Evolutionary conservation across 1,284 basidiomycete genomes (phyloP).

Genomic region (Trichosporon sp.): DNA sequence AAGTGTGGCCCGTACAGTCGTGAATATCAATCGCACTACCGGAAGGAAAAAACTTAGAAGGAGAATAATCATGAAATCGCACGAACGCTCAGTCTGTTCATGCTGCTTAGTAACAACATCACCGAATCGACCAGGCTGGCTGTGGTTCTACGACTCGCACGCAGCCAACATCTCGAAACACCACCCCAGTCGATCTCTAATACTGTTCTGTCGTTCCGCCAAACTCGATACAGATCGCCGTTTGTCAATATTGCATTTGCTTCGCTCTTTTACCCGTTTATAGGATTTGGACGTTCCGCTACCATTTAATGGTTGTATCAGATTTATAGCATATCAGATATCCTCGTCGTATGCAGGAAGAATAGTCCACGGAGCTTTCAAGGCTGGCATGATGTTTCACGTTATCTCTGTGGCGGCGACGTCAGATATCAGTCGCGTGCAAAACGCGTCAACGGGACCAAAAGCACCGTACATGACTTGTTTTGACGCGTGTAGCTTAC

Average conservation of each 20-base stretch:
- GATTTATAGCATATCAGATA: background rate
- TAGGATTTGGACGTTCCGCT: background rate
- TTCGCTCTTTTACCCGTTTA: background rate
- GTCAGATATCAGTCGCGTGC: constrained; percentile 1
- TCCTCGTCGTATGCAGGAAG: background rate
- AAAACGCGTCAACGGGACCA: background rate
- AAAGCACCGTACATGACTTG: background rate
- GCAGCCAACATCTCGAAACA: background rate
- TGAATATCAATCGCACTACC: background rate
- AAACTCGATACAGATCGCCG: background rate
- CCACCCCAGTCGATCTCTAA: background rate
- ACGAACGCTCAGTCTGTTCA: background rate
- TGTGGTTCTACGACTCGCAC: background rate
- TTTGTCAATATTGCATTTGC: background rate
- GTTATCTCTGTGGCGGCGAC: background rate
- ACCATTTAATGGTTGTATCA: background rate
- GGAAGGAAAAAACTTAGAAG: background rate
- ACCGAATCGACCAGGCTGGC: too few relatives aligned
- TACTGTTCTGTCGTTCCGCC: background rate
- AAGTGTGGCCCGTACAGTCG: background rate
- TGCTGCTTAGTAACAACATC: background rate
- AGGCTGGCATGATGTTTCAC: background rate
- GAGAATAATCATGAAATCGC: background rate
- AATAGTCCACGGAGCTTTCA: background rate
- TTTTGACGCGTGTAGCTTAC: background rate